phyloP scores from a whole-genome alignment of 495 filamentous ascomycete species.

The Penicillium angulare region DNA sequence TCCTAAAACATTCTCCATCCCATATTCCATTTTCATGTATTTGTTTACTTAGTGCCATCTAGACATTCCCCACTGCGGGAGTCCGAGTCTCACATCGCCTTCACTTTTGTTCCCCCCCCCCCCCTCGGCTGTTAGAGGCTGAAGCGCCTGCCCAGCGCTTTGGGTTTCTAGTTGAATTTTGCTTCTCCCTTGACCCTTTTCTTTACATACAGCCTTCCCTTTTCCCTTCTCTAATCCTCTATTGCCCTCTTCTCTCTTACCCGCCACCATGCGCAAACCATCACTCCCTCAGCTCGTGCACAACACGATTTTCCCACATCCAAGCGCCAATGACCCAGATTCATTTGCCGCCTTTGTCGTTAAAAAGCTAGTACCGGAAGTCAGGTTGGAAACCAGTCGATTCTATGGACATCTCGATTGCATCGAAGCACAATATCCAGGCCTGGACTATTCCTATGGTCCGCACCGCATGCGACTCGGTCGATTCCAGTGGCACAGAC shows the following conservation, averaged over 20 bases:
- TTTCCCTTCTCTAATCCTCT: constrained; percentile 6
- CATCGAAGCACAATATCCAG: constrained; percentile 86
- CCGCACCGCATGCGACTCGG: constrained; percentile 82
- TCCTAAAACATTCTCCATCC: neutral
- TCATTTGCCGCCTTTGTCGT: constrained; percentile 59
- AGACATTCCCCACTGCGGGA: neutral
- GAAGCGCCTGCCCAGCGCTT: constrained; percentile 2
- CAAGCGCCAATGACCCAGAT: constrained; percentile 52
- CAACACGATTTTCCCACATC: constrained; percentile 55
- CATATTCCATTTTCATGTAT: too few relatives aligned
- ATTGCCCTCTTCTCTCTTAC: constrained; percentile 5
- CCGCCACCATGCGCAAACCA: constrained; percentile 63
- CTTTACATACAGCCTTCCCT: too few relatives aligned
- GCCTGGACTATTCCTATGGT: constrained; percentile 77
- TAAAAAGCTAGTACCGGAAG: constrained; percentile 79
- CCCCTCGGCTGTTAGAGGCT: neutral
- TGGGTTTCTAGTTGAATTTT: constrained; percentile 5
- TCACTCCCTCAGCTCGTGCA: constrained; percentile 56
- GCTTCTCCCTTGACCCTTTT: constrained; percentile 1
- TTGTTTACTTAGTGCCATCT: neutral
- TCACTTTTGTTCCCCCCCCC: neutral
- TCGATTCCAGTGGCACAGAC: constrained; percentile 77
- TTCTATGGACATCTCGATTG: constrained; percentile 87
- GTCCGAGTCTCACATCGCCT: neutral
- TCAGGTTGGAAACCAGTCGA: constrained; percentile 76